phyloP scores from a whole-genome alignment of 2,329 filamentous ascomycete species.

The Fonsecaea pedrosoi region DNA sequence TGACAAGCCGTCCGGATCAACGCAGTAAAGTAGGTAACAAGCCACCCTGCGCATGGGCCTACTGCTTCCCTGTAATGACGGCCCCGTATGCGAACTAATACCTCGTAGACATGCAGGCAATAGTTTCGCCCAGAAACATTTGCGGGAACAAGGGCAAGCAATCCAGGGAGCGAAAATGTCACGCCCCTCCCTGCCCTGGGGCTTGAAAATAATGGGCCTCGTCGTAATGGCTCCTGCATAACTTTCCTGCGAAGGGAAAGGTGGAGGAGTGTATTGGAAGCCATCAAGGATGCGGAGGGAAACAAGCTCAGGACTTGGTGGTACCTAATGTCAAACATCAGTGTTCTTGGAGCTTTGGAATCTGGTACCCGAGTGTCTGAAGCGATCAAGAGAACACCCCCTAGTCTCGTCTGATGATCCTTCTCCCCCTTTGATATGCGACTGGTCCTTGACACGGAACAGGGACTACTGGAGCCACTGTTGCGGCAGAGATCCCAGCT shows the following conservation, averaged over 20 bases:
- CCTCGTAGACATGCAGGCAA: slow-evolving; percentile 3
- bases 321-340: slow-evolving; percentile 19
- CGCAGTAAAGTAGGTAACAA: slow-evolving; percentile 24
- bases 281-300: slow-evolving; percentile 1
- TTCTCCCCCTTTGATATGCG: slow-evolving; percentile 12
- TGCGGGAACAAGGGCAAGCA: background rate
- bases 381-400: background rate
- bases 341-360: slow-evolving; percentile 16
- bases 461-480: slow-evolving; percentile 15
- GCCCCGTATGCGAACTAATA: background rate
- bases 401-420: slow-evolving; percentile 10
- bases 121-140: slow-evolving; percentile 11
- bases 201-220: background rate
- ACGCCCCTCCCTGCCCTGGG: slow-evolving; percentile 9
- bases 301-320: slow-evolving; percentile 18
- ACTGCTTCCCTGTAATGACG: background rate
- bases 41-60: slow-evolving; percentile 12
- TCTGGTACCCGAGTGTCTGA: background rate
- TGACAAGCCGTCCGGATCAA: slow-evolving; percentile 20
- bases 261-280: slow-evolving; percentile 6
- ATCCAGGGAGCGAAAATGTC: background rate
- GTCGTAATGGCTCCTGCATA: background rate
- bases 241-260: background rate
- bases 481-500: slow-evolving; percentile 24
- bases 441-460: slow-evolving; percentile 17